Evolutionary conservation across 1,139 yeast species (phyloP).

Genomic region (Yamadazyma pseudoaaseri): DNA sequence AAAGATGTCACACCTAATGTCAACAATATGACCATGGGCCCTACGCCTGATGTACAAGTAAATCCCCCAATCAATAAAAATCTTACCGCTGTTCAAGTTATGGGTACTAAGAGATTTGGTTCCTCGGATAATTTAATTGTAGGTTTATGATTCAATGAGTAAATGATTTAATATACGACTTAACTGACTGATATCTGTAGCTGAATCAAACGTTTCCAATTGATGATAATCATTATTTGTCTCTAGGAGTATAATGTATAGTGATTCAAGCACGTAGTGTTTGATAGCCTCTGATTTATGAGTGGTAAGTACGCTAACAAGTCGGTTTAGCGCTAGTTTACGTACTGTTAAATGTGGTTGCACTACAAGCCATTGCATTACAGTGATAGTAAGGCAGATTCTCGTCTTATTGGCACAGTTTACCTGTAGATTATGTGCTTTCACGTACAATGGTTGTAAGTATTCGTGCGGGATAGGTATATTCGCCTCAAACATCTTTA

Average conservation of each 20-base stretch:
- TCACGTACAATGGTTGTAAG: constrained; percentile 42
- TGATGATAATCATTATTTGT: constrained; percentile 3
- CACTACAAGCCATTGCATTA: constrained; percentile 34
- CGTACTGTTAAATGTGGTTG: constrained; percentile 6
- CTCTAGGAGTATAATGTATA: constrained; percentile 12
- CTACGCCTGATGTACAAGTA: constrained; percentile 2
- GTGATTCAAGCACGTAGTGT: constrained; percentile 17
- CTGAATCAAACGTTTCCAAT: constrained; percentile 8
- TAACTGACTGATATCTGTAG: neutral
- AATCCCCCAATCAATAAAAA: constrained; percentile 11
- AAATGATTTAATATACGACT: neutral
- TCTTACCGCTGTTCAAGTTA: constrained; percentile 11
- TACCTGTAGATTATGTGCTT: constrained; percentile 57
- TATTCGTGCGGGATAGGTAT: constrained; percentile 23
- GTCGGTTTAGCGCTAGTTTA: constrained; percentile 21
- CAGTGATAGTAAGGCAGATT: constrained; percentile 29
- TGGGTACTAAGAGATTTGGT: constrained; percentile 13
- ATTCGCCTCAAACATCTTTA: constrained; percentile 39
- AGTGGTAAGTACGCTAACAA: constrained; percentile 27
- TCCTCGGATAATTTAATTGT: constrained; percentile 30
- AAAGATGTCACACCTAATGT: neutral
- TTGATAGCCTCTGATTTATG: constrained; percentile 31
- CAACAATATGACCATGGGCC: constrained; percentile 1
- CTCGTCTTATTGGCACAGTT: constrained; percentile 39
- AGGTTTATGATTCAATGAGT: constrained; percentile 18